These are phyloP conservation scores for Phialophora macrospora DNA, from an alignment of 2,329 filamentous ascomycete species.

Conservation along the genomic window DNA sequence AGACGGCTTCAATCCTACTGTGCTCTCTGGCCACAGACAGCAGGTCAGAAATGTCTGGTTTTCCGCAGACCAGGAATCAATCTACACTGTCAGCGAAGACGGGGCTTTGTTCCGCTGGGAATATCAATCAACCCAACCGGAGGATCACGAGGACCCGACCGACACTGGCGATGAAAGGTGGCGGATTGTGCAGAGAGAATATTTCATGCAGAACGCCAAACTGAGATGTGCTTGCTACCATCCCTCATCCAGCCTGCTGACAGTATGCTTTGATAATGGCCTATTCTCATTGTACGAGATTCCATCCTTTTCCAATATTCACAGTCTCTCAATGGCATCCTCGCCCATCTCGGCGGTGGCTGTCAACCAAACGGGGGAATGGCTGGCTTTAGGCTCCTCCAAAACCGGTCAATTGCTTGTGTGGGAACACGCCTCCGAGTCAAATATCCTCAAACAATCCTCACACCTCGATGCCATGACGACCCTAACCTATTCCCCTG, in stretches of 20 bases:
- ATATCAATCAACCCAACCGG: slow-evolving; percentile 66
- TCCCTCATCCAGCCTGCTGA: slow-evolving; percentile 82
- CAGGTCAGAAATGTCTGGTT: slow-evolving; percentile 96
- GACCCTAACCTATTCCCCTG: slow-evolving; percentile 86
- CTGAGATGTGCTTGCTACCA: slow-evolving; percentile 92
- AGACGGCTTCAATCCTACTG: slow-evolving; percentile 86
- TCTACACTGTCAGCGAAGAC: slow-evolving; percentile 96
- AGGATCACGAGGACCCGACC: slow-evolving; percentile 65
- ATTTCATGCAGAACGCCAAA: slow-evolving; percentile 89
- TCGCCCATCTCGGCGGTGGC: slow-evolving; percentile 95
- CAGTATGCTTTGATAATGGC: slow-evolving; percentile 93
- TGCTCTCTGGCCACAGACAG: slow-evolving; percentile 87
- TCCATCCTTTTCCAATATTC: slow-evolving; percentile 93
- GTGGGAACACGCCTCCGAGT: slow-evolving; percentile 99
- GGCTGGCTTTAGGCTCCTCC: slow-evolving; percentile 95
- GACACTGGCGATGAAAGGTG: slow-evolving; percentile 73
- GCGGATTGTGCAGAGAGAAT: slow-evolving; percentile 89
- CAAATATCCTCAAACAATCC: slow-evolving; percentile 97
- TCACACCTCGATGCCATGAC: slow-evolving; percentile 98
- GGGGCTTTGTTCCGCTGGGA: slow-evolving; percentile 96
- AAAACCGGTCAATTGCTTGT: slow-evolving; percentile 95
- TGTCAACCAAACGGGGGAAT: slow-evolving; percentile 92
- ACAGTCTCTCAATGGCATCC: slow-evolving; percentile 88
- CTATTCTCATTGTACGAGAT: slow-evolving; percentile 94
- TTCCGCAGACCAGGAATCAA: slow-evolving; percentile 88